Evolutionary conservation across 2,329 filamentous ascomycete species (phyloP).

Genomic region (Aspergillus tamarii): DNA sequence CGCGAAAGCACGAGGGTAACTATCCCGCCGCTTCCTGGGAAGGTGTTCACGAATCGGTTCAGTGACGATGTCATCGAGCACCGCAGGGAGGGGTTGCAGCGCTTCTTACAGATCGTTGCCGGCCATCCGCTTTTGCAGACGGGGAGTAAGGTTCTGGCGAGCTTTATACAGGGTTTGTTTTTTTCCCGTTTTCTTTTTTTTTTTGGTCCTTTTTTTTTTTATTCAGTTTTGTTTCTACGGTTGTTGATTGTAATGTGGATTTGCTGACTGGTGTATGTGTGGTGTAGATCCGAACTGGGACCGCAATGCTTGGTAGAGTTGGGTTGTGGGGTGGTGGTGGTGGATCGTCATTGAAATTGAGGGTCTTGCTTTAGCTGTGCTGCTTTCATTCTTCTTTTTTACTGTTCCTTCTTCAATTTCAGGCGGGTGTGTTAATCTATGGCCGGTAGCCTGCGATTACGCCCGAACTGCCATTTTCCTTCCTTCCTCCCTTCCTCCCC

Average conservation of each 20-base stretch:
- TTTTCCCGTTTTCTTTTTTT: not conserved
- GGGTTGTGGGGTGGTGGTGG: not conserved
- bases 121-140: constrained; percentile 96
- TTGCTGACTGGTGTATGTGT: constrained; percentile 19
- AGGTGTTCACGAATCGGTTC: constrained; percentile 97
- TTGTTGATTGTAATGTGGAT: not conserved
- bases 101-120: constrained; percentile 96
- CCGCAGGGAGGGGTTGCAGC: constrained; percentile 83
- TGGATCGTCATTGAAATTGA: not conserved
- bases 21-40: constrained; percentile 92
- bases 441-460: not conserved
- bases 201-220: constrained; percentile 1
- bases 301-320: constrained; percentile 74
- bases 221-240: not conserved
- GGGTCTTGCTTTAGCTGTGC: not conserved
- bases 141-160: constrained; percentile 92
- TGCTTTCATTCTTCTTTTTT: not conserved
- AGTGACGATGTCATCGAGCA: constrained; percentile 98
- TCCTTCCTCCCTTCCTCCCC: constrained; percentile 1
- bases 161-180: constrained; percentile 87
- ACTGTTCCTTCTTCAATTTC: not conserved
- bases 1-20: constrained; percentile 91
- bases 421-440: not conserved
- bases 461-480: not conserved
- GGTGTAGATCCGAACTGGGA: constrained; percentile 69